A percentile compares a stretch with the other conserved stretches of the same genome.
Conservation (phyloP, 2,329 filamentous ascomycete genomes). For the Diplodia scrobiculata region DNA sequence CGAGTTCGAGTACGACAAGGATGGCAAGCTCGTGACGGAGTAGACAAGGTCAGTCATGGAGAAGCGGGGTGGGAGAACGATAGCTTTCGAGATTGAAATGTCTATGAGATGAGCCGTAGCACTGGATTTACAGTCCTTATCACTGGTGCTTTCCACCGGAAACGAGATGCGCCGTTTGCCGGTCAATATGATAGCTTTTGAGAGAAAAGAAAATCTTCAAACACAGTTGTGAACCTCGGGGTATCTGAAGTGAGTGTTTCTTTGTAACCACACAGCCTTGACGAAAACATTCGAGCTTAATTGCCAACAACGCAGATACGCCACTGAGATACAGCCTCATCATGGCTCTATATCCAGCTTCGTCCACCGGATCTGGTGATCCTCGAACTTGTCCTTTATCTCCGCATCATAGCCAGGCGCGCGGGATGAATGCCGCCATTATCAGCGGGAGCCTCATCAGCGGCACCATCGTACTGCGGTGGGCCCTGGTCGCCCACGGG, state of each 20-base stretch:
- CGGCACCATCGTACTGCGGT: constrained; percentile 30
- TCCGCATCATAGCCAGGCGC: constrained; percentile 43
- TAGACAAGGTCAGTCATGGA: background rate
- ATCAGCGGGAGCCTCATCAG: constrained; percentile 27
- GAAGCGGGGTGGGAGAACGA: background rate
- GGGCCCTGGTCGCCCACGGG: constrained; percentile 36
- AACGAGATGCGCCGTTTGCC: background rate
- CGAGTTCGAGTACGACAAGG: constrained; percentile 1
- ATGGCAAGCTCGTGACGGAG: constrained; percentile 2
- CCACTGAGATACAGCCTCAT: no score
- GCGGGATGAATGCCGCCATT: constrained; percentile 44
- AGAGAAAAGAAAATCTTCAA: background rate
- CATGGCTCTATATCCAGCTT: background rate
- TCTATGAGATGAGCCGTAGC: background rate
- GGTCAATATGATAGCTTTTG: background rate
- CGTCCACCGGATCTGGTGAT: background rate
- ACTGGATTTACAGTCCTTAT: no score
- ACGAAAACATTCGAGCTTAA: background rate
- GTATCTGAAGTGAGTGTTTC: constrained; percentile 11
- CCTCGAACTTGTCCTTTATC: background rate
- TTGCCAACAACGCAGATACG: background rate
- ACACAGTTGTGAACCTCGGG: constrained; percentile 1
- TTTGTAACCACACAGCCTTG: background rate
- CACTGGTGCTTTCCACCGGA: background rate
- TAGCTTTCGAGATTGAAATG: background rate